Conservation (phyloP, 225 moss, liverwort and hornwort genomes). For the Lunularia cruciata region DNA sequence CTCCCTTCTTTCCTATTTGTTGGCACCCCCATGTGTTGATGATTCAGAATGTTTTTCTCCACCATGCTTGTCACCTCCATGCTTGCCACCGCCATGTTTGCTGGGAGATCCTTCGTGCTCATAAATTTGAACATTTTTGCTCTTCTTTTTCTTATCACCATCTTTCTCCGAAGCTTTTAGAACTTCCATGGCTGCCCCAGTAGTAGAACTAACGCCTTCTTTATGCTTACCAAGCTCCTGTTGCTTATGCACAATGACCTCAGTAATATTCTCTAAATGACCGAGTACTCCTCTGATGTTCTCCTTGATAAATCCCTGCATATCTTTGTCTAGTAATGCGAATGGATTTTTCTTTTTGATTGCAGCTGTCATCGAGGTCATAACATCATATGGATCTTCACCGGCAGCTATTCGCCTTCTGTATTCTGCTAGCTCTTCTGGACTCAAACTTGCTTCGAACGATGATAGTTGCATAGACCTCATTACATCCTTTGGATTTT, state of each 20-base stretch:
- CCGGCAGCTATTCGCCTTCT: conserved; percentile 16
- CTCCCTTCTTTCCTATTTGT: conserved; percentile 16
- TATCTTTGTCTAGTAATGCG: conserved; percentile 42
- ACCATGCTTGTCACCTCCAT: neutral
- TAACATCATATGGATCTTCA: conserved; percentile 19
- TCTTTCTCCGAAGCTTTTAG: conserved; percentile 26
- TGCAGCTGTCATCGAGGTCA: conserved; percentile 22
- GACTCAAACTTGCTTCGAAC: conserved; percentile 15
- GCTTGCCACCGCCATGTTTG: neutral
- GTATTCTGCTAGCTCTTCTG: conserved; percentile 16
- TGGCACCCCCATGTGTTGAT: neutral
- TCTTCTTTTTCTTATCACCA: conserved; percentile 3
- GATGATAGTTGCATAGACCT: conserved; percentile 12
- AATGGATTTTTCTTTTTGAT: conserved; percentile 36
- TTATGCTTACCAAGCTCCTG: conserved; percentile 35
- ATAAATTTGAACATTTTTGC: neutral
- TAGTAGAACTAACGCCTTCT: conserved; percentile 25
- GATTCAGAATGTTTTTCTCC: too few species aligned
- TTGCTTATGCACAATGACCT: conserved; percentile 48
- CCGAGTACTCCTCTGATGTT: conserved; percentile 49
- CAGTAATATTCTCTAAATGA: conserved; percentile 50
- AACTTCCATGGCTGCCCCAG: conserved; percentile 40
- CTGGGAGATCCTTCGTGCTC: conserved; percentile 3
- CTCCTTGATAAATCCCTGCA: conserved; percentile 51
- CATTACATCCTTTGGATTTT: conserved; percentile 21